Evolutionary conservation across 2,329 filamentous ascomycete species (phyloP), one percentile per base, ranked within the genome.

Genomic region (Ophiostoma sp.): DNA sequence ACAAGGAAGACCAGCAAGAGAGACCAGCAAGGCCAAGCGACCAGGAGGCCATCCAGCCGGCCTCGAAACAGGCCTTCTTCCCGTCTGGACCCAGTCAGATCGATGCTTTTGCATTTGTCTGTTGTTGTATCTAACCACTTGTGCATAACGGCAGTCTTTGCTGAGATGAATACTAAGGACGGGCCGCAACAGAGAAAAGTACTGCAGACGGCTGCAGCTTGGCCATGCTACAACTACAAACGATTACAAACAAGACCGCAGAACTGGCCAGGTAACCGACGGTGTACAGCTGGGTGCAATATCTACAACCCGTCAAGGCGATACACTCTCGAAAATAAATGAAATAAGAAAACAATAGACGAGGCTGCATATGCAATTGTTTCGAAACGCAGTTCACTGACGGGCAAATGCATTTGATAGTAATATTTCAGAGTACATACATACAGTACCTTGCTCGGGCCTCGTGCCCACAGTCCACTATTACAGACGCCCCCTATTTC

Each of bases 311-410:
- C 44, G 44, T 48, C 20, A 20, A 48, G 17, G 44, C 20, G 20
- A n/a, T 48, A 48, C 44, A 48, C 7, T 8, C 17, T 48, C 1
- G 36, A 8, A 39, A 39, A 11, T 11, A 41, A 41, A 41, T 13
- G 39, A 41, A 39, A 48, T 20, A 8, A 3, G 20, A 48, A 20
- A 7, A n/a, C 6, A 7, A 48, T 48, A 48, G 44, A 57, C 52
- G 52, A 57, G 52, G 52, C 52, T 57, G 52, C 52, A 57, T 27
- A 57, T 57, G 52, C 52, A 27, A 15, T 57, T 57, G 52, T 57
- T 57, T 57, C n/a, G 52, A 57, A 57, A 57, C 23, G 52, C 44
- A 57, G 2, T 48, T 48, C 44, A 48, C 20, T n/a, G 44, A 48
- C 44, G 44, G 44, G 44, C 44, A 48, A 48, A n/a, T 48, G 44